phyloP scores from a whole-genome alignment of 345 rosid species.

The Anastatica hierochuntica region DNA sequence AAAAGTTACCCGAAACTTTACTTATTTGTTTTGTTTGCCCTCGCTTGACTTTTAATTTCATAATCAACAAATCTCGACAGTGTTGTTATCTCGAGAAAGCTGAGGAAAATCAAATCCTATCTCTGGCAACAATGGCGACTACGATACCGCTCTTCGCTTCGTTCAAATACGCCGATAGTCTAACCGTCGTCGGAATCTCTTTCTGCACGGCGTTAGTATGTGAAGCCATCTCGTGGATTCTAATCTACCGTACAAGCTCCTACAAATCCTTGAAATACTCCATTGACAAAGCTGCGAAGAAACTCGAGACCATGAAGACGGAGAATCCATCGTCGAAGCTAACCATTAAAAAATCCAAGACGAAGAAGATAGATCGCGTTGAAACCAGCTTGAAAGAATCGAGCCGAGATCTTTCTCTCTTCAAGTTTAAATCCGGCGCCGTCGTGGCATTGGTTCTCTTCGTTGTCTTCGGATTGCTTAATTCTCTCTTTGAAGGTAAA shows the following conservation, averaged over 20 bases:
- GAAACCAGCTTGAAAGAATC: slow-evolving; percentile 89
- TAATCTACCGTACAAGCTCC: slow-evolving; percentile 90
- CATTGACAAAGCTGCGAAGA: slow-evolving; percentile 91
- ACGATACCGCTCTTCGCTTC: slow-evolving; percentile 45
- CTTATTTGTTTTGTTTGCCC: not conserved
- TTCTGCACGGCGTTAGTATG: slow-evolving; percentile 87
- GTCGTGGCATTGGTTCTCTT: slow-evolving; percentile 88
- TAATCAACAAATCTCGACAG: too few relatives aligned
- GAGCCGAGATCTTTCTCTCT: slow-evolving; percentile 84
- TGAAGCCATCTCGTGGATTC: slow-evolving; percentile 92
- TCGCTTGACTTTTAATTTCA: too few relatives aligned
- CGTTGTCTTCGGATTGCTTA: slow-evolving; percentile 80
- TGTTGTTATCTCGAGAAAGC: not conserved
- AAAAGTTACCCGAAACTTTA: too few relatives aligned
- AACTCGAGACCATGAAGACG: slow-evolving; percentile 86
- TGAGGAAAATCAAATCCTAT: not conserved
- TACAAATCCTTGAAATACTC: slow-evolving; percentile 90
- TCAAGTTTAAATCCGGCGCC: slow-evolving; percentile 99
- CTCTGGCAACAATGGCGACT: slow-evolving; percentile 27
- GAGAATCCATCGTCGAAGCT: slow-evolving; percentile 43
- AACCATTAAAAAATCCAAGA: slow-evolving; percentile 58
- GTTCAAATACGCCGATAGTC: slow-evolving; percentile 65
- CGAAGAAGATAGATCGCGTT: slow-evolving; percentile 95
- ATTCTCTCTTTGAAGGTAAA: slow-evolving; percentile 90
- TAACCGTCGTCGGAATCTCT: slow-evolving; percentile 85